Evolutionary conservation across 768 basidiomycete genomes (phyloP), one percentile per base, ranked within the genome.

Genomic region (Phlebiopsis flavidoalba): DNA sequence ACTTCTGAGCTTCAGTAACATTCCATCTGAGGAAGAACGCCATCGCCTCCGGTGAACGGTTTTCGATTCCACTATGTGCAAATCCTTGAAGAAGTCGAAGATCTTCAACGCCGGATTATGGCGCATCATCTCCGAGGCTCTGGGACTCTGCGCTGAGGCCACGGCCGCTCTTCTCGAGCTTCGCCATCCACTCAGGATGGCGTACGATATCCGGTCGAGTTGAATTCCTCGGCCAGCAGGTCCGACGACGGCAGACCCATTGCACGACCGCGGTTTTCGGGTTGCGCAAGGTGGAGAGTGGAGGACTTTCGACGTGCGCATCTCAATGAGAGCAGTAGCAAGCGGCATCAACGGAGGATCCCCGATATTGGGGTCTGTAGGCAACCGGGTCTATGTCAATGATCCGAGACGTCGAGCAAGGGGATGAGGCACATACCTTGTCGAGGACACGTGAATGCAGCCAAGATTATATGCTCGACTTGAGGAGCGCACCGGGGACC

Each of bases 401-500:
- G 0, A 19, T 46, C 66, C 65, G 54, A 10, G 21, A 50, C 12
- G 50, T 22, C 7, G 15, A 11, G 21, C n/a, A 17, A 56, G 7
- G 5, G 3, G 52, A 24, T 19, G 17, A 31, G 0, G 19, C 14
- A 50, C 63, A 22, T 35, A 59, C 63, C 60, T 64, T 43, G 21
- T 61, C 57, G 12, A 46, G 31, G 0, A 15, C 19, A 3, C 60
- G 60, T 12, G n/a, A n/a, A 61, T 21, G 33, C 49, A 63, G 15
- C 52, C 49, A 14, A 64, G 50, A 47, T n/a, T 58, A 33, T 0
- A 63, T 40, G 37, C 58, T 60, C 21, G 62, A 63, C 40, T 31
- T 33, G 64, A 77, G 70, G 36, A 78, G 63, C 26, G 65, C 60
- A n/a, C n/a, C n/a, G 6, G 77, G 78, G n/a, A 77, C 61, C 69